Evolutionary conservation across 1,284 basidiomycete species (phyloP).

Genomic region (Malassezia sp.): DNA sequence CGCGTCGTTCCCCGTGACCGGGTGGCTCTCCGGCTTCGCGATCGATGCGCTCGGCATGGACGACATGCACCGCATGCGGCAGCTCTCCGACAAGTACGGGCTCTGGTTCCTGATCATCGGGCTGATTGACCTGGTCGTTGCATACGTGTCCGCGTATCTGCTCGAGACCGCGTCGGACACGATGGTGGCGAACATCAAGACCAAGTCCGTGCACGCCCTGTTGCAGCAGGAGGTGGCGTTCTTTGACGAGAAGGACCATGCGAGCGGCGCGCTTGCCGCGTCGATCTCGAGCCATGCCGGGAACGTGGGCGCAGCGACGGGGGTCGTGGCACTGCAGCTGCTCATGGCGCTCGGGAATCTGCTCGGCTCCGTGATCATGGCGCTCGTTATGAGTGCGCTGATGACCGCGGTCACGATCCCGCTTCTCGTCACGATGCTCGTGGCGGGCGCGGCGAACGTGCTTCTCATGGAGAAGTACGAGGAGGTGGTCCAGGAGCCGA

Average conservation of each 20-base stretch:
- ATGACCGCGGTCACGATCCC: constrained; percentile 46
- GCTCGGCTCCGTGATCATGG: constrained; percentile 46
- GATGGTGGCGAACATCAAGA: constrained; percentile 29
- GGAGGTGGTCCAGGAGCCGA: constrained; percentile 32
- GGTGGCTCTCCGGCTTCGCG: constrained; percentile 34
- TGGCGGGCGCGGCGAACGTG: constrained; percentile 42
- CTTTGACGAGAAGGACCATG: constrained; percentile 42
- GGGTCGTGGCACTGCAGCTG: constrained; percentile 47
- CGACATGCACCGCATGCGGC: constrained; percentile 18
- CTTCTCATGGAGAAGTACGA: constrained; percentile 41
- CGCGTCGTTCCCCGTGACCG: constrained; percentile 47
- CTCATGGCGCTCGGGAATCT: constrained; percentile 43
- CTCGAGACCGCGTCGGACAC: constrained; percentile 38
- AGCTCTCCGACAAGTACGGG: constrained; percentile 23
- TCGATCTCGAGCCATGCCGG: constrained; percentile 44
- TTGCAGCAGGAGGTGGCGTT: constrained; percentile 41
- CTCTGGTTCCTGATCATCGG: constrained; percentile 37
- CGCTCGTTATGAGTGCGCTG: constrained; percentile 47
- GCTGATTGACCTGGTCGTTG: constrained; percentile 22
- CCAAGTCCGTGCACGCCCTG: constrained; percentile 26
- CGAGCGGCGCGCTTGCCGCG: constrained; percentile 47
- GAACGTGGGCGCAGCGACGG: constrained; percentile 47
- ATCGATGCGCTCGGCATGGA: constrained; percentile 30
- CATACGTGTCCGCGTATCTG: constrained; percentile 25
- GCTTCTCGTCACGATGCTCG: constrained; percentile 37